Conservation (phyloP, 345 rosid species). For the Geranium brycei region DNA sequence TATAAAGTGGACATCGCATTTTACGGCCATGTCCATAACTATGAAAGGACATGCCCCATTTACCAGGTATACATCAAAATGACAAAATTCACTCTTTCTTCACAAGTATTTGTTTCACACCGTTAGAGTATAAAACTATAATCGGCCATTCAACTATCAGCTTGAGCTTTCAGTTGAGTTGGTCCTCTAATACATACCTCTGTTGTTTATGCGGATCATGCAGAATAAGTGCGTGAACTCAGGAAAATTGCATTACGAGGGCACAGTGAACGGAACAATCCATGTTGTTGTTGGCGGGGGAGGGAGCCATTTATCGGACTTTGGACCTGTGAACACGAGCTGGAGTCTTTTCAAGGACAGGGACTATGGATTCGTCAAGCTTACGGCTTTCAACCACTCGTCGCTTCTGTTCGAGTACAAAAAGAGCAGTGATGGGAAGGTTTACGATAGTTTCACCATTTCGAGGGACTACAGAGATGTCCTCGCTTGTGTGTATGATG, state of each 20-base stretch:
- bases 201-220: constrained; percentile 10
- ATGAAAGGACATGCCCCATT: constrained; percentile 67
- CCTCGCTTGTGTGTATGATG: constrained; percentile 34
- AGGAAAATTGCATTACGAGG: constrained; percentile 48
- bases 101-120: too few species aligned
- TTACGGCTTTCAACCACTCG: constrained; percentile 28
- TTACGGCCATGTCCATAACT: constrained; percentile 76
- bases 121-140: too few species aligned
- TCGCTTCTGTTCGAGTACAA: constrained; percentile 37
- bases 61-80: constrained; percentile 35
- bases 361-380: constrained; percentile 66
- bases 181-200: not conserved
- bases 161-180: too few species aligned
- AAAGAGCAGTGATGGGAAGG: constrained; percentile 26
- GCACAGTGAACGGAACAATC: constrained; percentile 58
- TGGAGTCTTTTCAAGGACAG: constrained; percentile 74
- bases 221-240: constrained; percentile 56
- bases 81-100: not conserved
- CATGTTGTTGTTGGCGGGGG: constrained; percentile 82
- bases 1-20: constrained; percentile 75
- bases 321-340: constrained; percentile 29
- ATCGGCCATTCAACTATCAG: too few species aligned
- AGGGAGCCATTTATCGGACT: constrained; percentile 55
- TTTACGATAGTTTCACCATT: constrained; percentile 36
- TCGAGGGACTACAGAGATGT: constrained; percentile 35